Percentiles rank a stretch among this genome's conserved stretches.
Conservation (phyloP, 257 asterid species). For the Scutellaria galericulata region DNA sequence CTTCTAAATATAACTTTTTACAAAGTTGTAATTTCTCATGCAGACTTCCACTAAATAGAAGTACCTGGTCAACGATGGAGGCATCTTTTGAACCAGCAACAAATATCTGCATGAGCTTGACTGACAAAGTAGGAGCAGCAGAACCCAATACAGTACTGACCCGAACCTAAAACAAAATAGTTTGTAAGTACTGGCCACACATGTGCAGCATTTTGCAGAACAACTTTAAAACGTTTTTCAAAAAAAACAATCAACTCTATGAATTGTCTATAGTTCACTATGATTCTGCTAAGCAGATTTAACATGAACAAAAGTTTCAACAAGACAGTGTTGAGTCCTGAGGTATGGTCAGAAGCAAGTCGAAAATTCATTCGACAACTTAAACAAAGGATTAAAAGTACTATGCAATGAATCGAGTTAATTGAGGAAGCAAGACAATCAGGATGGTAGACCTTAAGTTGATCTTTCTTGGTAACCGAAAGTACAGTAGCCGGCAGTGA, state of each 20-base stretch:
- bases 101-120: constrained; percentile 85
- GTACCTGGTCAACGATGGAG: constrained; percentile 79
- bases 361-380: constrained; percentile 23
- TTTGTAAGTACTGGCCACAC: constrained; percentile 28
- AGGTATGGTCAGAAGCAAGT: constrained; percentile 12
- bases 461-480: constrained; percentile 76
- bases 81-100: constrained; percentile 84
- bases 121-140: constrained; percentile 74
- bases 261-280: constrained; percentile 20
- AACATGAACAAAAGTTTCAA: constrained; percentile 10
- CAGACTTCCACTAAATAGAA: constrained; percentile 35
- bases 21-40: constrained; percentile 13
- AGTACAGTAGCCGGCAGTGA: constrained; percentile 85
- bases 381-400: background rate
- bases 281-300: constrained; percentile 12
- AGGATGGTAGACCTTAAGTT: constrained; percentile 70
- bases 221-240: constrained; percentile 7
- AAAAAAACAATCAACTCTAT: constrained; percentile 27
- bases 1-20: constrained; percentile 13
- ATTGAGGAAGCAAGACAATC: constrained; percentile 30
- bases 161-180: constrained; percentile 58
- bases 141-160: constrained; percentile 87
- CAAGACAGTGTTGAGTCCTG: constrained; percentile 27
- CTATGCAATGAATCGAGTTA: constrained; percentile 20
- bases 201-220: constrained; percentile 18